Evolutionary conservation across 2,329 filamentous ascomycete species (phyloP).

Genomic region (Diplodia sapinea): DNA sequence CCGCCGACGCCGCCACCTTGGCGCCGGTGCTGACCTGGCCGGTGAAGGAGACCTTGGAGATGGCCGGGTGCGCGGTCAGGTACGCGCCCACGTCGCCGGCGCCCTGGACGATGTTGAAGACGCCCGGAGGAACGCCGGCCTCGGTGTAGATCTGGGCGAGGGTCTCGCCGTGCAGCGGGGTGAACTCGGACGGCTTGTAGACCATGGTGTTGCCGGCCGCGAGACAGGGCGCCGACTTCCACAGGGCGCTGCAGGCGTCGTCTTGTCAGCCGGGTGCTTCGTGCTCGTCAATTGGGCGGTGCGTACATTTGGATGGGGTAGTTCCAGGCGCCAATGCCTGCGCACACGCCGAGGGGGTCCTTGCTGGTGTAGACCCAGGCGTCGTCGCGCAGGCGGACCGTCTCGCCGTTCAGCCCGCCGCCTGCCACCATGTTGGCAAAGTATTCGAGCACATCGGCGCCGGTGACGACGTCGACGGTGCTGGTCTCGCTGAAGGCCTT

Average conservation of each 20-base stretch:
- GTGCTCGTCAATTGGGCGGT: not conserved
- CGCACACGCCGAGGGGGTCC: constrained; percentile 81
- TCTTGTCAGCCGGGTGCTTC: not conserved
- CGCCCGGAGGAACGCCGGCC: constrained; percentile 78
- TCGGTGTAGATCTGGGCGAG: constrained; percentile 78
- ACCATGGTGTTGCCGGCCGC: constrained; percentile 89
- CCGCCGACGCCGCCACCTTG: constrained; percentile 78
- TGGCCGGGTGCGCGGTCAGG: constrained; percentile 71
- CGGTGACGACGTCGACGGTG: constrained; percentile 80
- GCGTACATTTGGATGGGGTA: constrained; percentile 81
- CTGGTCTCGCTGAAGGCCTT: constrained; percentile 86
- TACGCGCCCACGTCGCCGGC: constrained; percentile 78
- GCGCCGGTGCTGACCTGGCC: constrained; percentile 83
- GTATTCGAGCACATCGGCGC: constrained; percentile 85
- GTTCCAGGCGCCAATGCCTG: constrained; percentile 89
- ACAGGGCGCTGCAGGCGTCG: constrained; percentile 61
- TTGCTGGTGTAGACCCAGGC: constrained; percentile 86
- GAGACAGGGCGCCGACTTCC: constrained; percentile 86
- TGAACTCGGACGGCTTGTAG: constrained; percentile 89
- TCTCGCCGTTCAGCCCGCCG: constrained; percentile 81
- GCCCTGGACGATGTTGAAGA: constrained; percentile 75
- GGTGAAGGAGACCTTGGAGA: constrained; percentile 89
- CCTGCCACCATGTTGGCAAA: constrained; percentile 80
- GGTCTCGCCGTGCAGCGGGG: constrained; percentile 77
- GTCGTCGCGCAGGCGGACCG: constrained; percentile 72